A percentile compares a stretch with the other conserved stretches of the same genome.
Conservation (phyloP, 2,329 filamentous ascomycete genomes). For the Fusarium praegraminearum region DNA sequence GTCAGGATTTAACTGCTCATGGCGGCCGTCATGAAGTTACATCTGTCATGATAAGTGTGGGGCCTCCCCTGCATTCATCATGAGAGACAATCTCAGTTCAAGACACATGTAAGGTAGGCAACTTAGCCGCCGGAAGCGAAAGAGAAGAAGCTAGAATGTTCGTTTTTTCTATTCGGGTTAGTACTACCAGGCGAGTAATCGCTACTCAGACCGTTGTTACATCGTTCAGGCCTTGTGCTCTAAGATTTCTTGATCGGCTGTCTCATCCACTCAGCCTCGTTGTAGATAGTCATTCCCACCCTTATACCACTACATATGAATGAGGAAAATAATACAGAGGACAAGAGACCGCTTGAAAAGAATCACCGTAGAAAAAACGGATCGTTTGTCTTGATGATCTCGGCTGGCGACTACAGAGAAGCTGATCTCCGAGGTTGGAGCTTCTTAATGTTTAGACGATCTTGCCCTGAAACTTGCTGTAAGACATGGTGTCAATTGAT, state of each 20-base stretch:
- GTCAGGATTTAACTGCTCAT: slow-evolving; percentile 1
- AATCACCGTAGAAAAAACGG: neutral
- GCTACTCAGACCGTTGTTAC: neutral
- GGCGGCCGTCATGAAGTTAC: slow-evolving; percentile 25
- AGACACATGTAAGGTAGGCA: neutral
- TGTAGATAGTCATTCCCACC: neutral
- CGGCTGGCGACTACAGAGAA: neutral
- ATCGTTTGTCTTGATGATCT: neutral
- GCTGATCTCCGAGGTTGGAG: neutral
- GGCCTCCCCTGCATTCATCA: neutral
- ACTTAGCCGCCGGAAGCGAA: neutral
- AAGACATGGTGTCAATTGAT: neutral
- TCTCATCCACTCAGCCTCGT: neutral
- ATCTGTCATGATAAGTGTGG: slow-evolving; percentile 22
- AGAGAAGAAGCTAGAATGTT: neutral
- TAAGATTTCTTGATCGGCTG: neutral
- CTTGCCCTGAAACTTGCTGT: slow-evolving; percentile 24
- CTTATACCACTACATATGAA: neutral
- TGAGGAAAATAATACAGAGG: neutral
- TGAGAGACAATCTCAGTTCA: neutral
- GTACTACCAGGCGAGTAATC: neutral
- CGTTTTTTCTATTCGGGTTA: neutral
- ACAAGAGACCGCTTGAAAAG: neutral
- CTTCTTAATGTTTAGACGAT: neutral
- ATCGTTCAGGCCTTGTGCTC: neutral